A percentile compares a stretch with the other conserved stretches of the same genome.
phyloP scores from a whole-genome alignment of 768 basidiomycete genomes.

The Hericium rajendrae region DNA sequence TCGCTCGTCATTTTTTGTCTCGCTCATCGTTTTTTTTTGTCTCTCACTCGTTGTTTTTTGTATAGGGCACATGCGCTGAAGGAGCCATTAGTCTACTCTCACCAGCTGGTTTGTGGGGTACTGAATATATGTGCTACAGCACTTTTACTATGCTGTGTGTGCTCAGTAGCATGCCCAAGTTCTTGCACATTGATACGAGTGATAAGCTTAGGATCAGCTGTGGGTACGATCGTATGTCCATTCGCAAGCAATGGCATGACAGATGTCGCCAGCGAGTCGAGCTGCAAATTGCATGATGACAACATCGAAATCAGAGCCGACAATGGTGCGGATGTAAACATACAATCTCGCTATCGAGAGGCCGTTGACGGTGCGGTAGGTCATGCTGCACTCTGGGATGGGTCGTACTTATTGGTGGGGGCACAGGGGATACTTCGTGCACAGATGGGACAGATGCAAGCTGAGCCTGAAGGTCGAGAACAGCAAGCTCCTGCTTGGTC shows the following conservation, averaged over 20 bases:
- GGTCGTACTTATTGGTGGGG: conserved; percentile 38
- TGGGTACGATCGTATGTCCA: conserved; percentile 20
- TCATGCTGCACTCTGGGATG: conserved; percentile 36
- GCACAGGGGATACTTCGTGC: conserved; percentile 34
- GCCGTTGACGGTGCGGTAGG: conserved; percentile 37
- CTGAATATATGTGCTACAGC: too few relatives aligned
- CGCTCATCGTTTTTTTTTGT: too few relatives aligned
- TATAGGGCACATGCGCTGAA: too few relatives aligned
- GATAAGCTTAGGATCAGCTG: conserved; percentile 47
- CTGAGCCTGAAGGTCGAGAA: conserved; percentile 57
- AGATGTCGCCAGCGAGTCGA: too few relatives aligned
- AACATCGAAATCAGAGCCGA: conserved; percentile 45
- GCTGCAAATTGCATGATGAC: conserved; percentile 55
- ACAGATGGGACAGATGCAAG: conserved; percentile 24
- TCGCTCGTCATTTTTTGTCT: too few relatives aligned
- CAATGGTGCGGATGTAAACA: conserved; percentile 40
- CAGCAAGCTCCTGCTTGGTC: too few relatives aligned
- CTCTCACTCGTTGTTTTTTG: too few relatives aligned
- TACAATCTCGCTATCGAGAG: conserved; percentile 26
- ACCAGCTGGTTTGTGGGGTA: too few relatives aligned
- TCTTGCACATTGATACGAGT: conserved; percentile 57
- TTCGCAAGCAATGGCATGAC: conserved; percentile 19
- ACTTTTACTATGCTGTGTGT: too few relatives aligned
- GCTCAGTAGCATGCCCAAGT: too few relatives aligned
- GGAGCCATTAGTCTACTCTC: too few relatives aligned